A percentile compares a stretch with the other conserved stretches of the same genome.
Evolutionary conservation across 345 rosid species (phyloP).

Genomic region (Corchorus olitorius): DNA sequence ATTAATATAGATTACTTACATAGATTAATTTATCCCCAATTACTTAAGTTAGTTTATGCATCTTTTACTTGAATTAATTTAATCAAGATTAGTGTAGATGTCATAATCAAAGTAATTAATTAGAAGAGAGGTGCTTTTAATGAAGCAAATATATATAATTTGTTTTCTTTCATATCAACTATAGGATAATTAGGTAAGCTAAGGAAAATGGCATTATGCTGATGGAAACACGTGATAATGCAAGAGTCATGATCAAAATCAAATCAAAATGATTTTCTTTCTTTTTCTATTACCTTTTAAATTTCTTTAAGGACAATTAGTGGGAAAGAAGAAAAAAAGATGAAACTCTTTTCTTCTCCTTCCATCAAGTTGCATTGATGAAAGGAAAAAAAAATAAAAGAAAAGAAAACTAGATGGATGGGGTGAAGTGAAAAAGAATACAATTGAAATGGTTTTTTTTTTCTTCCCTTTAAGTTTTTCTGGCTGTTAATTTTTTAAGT

Average conservation of each 20-base stretch:
- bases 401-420: slow-evolving; percentile 13
- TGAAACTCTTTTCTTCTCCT: neutral
- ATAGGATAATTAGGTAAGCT: neutral
- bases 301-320: neutral
- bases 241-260: slow-evolving; percentile 2
- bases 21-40: too few species aligned
- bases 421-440: slow-evolving; percentile 1
- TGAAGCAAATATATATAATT: neutral
- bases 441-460: neutral
- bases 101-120: slow-evolving; percentile 8
- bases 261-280: slow-evolving; percentile 11
- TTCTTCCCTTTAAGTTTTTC: neutral
- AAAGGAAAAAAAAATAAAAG: neutral
- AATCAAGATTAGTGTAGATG: neutral
- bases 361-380: neutral
- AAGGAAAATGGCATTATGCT: neutral
- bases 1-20: too few species aligned
- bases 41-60: neutral
- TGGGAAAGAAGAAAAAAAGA: neutral
- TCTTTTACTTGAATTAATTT: neutral
- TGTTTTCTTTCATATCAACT: neutral
- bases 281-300: neutral
- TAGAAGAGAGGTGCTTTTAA: neutral
- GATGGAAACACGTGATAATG: neutral
- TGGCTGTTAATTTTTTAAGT: neutral